Evolutionary conservation across 2,329 filamentous ascomycete species (phyloP).

Genomic region (Sporothrix mexicana): DNA sequence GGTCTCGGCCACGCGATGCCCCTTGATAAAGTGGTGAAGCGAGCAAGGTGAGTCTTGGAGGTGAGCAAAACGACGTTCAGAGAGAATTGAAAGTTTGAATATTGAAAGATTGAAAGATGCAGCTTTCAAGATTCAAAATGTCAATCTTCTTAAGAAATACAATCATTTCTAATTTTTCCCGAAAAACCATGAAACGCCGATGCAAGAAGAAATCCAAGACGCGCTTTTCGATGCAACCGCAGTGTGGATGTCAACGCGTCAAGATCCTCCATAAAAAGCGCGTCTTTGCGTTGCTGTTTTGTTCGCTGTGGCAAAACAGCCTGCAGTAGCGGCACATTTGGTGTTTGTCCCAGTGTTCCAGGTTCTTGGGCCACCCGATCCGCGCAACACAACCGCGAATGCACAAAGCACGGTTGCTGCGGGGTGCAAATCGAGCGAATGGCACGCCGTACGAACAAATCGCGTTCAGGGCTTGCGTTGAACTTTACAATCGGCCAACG

Average conservation of each 20-base stretch:
- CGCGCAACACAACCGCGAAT: not conserved
- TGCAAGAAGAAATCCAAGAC: slow-evolving; percentile 11
- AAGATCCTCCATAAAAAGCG: slow-evolving; percentile 3
- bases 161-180: not conserved
- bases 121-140: not conserved
- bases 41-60: not conserved
- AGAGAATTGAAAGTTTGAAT: not conserved
- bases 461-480: not conserved
- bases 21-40: not conserved
- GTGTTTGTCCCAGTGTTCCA: not conserved
- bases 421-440: not conserved
- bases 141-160: not conserved
- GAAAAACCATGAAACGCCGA: slow-evolving; percentile 18
- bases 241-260: slow-evolving; percentile 22
- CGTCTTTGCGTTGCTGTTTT: not conserved
- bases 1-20: not conserved
- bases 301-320: slow-evolving; percentile 26
- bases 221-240: slow-evolving; percentile 12
- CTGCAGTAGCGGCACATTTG: slow-evolving; percentile 23
- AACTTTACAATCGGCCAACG: too few species aligned
- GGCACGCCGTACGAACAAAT: not conserved
- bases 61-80: not conserved
- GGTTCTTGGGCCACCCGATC: slow-evolving; percentile 26
- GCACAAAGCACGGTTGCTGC: slow-evolving; percentile 13
- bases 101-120: not conserved